Conservation (phyloP, 306 rosid species). For the Nissolia schottii region DNA sequence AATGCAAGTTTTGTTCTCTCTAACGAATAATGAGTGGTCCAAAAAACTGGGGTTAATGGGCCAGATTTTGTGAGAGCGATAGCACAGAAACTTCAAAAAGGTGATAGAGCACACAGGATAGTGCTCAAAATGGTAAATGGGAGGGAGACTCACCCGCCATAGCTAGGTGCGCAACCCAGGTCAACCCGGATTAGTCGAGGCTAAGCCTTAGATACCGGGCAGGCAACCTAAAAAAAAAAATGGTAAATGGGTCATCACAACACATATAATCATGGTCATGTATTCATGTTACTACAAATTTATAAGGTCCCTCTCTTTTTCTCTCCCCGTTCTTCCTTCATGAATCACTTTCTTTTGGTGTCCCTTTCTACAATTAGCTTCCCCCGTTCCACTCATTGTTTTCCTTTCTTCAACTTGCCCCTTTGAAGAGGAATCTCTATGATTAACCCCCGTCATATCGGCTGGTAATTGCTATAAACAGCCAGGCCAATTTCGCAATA, state of each 20-base stretch:
- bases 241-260: constrained; percentile 10
- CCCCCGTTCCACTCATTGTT: neutral
- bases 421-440: too few species aligned
- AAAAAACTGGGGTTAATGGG: constrained; percentile 13
- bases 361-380: constrained; percentile 4
- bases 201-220: too few species aligned
- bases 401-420: neutral
- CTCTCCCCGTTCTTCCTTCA: neutral
- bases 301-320: neutral
- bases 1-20: constrained; percentile 19
- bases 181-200: too few species aligned
- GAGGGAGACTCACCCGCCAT: too few species aligned
- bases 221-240: too few species aligned
- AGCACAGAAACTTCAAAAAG: constrained; percentile 12
- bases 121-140: constrained; percentile 9
- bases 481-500: too few species aligned
- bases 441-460: too few species aligned
- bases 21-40: constrained; percentile 21
- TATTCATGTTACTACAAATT: too few species aligned
- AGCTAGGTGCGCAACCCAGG: too few species aligned
- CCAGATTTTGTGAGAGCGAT: constrained; percentile 22
- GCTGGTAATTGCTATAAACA: too few species aligned
- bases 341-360: neutral
- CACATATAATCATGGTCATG: constrained; percentile 12
- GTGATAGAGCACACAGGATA: neutral